A percentile compares a stretch with the other conserved stretches of the same genome.
phyloP scores from a whole-genome alignment of 495 filamentous ascomycete species.

The Daldinia childiae region DNA sequence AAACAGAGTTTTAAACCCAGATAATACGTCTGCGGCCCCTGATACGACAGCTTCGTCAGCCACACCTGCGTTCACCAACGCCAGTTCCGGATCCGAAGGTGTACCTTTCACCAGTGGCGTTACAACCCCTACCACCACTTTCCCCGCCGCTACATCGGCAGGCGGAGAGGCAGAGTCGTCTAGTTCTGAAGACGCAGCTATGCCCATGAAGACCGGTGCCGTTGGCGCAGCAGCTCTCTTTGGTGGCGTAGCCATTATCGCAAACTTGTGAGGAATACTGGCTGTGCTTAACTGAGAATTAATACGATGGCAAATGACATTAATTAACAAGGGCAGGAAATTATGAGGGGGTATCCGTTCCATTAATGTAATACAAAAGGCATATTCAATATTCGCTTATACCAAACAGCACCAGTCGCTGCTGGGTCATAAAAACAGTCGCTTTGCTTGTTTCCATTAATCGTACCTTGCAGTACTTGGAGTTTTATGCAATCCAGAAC shows the following conservation, averaged over 20 bases:
- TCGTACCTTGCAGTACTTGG: neutral
- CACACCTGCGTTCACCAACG: constrained; percentile 62
- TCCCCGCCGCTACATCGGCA: constrained; percentile 46
- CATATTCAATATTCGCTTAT: neutral
- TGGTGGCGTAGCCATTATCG: constrained; percentile 47
- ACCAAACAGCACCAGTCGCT: neutral
- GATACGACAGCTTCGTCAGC: constrained; percentile 56
- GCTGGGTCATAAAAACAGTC: neutral
- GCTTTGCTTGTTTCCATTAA: neutral
- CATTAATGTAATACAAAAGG: neutral
- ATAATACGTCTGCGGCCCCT: constrained; percentile 58
- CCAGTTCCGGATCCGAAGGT: constrained; percentile 50
- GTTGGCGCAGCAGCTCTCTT: constrained; percentile 51
- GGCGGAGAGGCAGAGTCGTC: constrained; percentile 18
- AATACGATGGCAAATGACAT: neutral
- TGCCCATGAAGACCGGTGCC: constrained; percentile 42
- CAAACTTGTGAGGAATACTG: constrained; percentile 20
- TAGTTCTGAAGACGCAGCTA: constrained; percentile 30
- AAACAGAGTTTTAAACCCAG: constrained; percentile 68
- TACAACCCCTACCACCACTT: constrained; percentile 47
- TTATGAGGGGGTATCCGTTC: neutral
- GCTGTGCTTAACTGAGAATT: neutral
- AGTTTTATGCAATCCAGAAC: constrained; percentile 60
- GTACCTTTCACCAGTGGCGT: constrained; percentile 60
- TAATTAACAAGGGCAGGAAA: neutral